These are phyloP conservation scores for Endocladia muricata DNA, from an alignment of 31 red algal genomes.

Conservation along the genomic window DNA sequence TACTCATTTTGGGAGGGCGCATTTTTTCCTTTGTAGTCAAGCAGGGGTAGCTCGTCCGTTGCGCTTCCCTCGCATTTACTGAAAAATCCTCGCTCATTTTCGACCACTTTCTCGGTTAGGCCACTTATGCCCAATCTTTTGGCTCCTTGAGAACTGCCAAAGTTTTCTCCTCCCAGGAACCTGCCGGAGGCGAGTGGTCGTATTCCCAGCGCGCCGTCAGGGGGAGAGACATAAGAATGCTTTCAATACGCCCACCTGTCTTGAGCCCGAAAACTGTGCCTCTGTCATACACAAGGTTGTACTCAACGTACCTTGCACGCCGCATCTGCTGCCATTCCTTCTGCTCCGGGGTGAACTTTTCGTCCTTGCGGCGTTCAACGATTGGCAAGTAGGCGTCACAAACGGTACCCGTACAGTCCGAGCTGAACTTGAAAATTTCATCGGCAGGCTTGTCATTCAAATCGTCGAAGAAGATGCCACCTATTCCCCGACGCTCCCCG, in stretches of 20 bases:
- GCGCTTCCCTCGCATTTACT: too few relatives aligned
- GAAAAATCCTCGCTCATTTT: not conserved
- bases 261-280: conserved; percentile 98
- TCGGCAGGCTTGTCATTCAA: conserved; percentile 76
- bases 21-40: too few relatives aligned
- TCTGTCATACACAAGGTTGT: conserved; percentile 96
- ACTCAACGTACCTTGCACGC: conserved; percentile 93
- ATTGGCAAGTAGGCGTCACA: conserved; percentile 87
- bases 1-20: too few relatives aligned
- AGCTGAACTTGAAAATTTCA: conserved; percentile 80
- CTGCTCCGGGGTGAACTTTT: conserved; percentile 74
- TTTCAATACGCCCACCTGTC: conserved; percentile 98
- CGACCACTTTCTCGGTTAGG: not conserved
- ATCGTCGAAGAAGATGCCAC: conserved; percentile 99
- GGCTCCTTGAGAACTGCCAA: conserved; percentile 82
- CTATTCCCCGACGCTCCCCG: conserved; percentile 88
- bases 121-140: conserved; percentile 80
- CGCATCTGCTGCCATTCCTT: conserved; percentile 95
- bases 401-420: conserved; percentile 64
- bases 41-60: too few relatives aligned
- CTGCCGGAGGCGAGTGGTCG: conserved; percentile 72
- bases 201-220: conserved; percentile 93
- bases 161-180: conserved; percentile 87
- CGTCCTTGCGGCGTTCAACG: conserved; percentile 79
- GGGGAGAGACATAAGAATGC: conserved; percentile 96